Evolutionary conservation across 2,329 filamentous ascomycete genomes (phyloP), one percentile per base, ranked within the genome.

Genomic region (Aspergillus versicolor): DNA sequence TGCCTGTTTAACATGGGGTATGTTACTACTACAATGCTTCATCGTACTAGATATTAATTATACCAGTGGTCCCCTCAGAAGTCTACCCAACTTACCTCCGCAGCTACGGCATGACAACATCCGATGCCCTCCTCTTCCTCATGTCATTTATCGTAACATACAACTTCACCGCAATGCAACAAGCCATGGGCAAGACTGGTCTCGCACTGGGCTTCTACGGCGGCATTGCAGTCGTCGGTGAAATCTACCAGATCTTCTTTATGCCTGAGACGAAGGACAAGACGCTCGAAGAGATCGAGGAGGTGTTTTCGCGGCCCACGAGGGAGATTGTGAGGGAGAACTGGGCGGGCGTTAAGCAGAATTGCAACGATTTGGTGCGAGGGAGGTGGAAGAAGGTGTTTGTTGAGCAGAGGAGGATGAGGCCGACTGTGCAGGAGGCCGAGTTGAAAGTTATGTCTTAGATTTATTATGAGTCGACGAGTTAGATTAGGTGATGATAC

Each of bases 241-340:
- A 86, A 82, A 76, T 89, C 63, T 90, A 90, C 71, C 88, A 90
- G 74, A 77, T 90, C 46, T 69, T 90, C 49, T 90, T 90, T 74
- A 90, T 90, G 88, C 87, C 86, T 0, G 87, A 90, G 77, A 90
- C 87, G 3, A 89, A 89, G 78, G 84, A 87, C 70, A 82, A 81
- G 70, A 83, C 83, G 2, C 81, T 90, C 0, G 88, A 90, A 73
- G 88, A 90, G 72, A 89, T 90, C 58, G 87, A 90, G 59, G 75
- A 84, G 38, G 76, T 90, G 19, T 89, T 90, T 69, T 79, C 82
- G 49, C 79, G 82, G 59, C 86, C 87, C 0, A 90, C 87, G 0
- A 75, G 76, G 42, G 81, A 87, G 44, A 79, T 89, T 44, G 85
- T 89, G 0, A 77, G 74, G 56, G 78, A 87, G 75, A 89, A 88